Percentiles rank a stretch among this genome's conserved stretches.
phyloP scores from a whole-genome alignment of 176 grass and related monocot genomes.

The Rhynchospora breviuscula region DNA sequence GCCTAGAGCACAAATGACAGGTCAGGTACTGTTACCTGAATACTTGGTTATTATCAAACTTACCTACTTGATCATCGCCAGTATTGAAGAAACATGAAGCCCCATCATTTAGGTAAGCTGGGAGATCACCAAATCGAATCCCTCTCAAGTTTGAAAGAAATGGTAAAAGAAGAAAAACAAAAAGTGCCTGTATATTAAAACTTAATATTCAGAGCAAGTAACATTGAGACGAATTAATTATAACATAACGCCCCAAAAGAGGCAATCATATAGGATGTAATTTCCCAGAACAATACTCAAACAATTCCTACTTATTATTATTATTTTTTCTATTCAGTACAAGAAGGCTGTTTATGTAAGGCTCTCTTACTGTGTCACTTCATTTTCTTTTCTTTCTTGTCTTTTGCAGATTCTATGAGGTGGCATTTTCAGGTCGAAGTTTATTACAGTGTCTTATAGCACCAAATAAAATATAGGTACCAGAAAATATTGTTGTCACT shows the following conservation, averaged over 20 bases:
- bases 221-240: background rate
- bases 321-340: background rate
- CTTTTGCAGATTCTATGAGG: too few relatives aligned
- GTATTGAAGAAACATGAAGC: slow-evolving; percentile 82
- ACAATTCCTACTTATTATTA: background rate
- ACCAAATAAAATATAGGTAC: background rate
- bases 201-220: background rate
- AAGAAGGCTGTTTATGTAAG: background rate
- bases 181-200: slow-evolving; percentile 60
- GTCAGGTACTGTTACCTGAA: background rate
- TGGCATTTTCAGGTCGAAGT: too few relatives aligned
- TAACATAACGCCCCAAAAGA: background rate
- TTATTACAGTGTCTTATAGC: background rate
- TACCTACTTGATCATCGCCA: slow-evolving; percentile 56
- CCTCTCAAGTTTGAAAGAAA: slow-evolving; percentile 82
- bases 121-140: slow-evolving; percentile 80
- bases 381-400: background rate
- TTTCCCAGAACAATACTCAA: background rate
- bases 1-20: background rate
- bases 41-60: slow-evolving; percentile 25
- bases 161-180: slow-evolving; percentile 87
- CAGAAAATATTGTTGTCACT: background rate
- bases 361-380: background rate
- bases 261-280: background rate
- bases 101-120: slow-evolving; percentile 68